Evolutionary conservation across 2,329 filamentous ascomycete genomes (phyloP), one percentile per base, ranked within the genome.

Genomic region (Xylaria digitata): DNA sequence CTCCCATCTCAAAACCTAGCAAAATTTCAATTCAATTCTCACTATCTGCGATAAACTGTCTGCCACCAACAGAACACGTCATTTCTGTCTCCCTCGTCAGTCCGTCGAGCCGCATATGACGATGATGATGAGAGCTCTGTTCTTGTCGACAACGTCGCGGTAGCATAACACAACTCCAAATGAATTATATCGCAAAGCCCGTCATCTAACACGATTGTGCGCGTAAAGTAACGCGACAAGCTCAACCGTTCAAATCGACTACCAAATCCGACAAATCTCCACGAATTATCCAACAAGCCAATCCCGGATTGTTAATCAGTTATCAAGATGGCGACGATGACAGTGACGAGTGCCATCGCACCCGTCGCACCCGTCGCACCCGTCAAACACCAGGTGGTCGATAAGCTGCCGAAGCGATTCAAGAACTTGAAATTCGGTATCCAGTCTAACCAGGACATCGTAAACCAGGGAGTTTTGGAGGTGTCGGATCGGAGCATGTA

Each of bases 401-500:
- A 97, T 81, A 90, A 90, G 78, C 86, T 93, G 63, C 95, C 95
- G 40, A 97, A 97, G 84, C 91, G 93, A 76, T 96, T 97, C 83
- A 94, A 91, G 79, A 91, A 94, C 77, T 87, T 98, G 78, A 94
- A 97, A 78, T 98, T 98, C 80, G 95, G 95, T 76, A 92, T 98
- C 69, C 89, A 97, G 90, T 97, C 94, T 30, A 94, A 92, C 75
- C 92, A 97, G 78, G 93, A 98, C 76, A 97, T 98, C 72, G 92
- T 97, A 73, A 96, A 95, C 77, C 96, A 99, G 81, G 94, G 92
- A 70, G 94, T 97, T 64, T 87, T 98, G 72, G 94, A 97, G 80
- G 91, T 99, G 65, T 96, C 93, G n/a, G 92, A 97, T 78, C 89
- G 94, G 75, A 90, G 94, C 79, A 89, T 98, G 68, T 99, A 97